Percentiles rank a stretch among this genome's conserved stretches.
Evolutionary conservation across 768 basidiomycete species (phyloP).

Genomic region (Mycena amicta): DNA sequence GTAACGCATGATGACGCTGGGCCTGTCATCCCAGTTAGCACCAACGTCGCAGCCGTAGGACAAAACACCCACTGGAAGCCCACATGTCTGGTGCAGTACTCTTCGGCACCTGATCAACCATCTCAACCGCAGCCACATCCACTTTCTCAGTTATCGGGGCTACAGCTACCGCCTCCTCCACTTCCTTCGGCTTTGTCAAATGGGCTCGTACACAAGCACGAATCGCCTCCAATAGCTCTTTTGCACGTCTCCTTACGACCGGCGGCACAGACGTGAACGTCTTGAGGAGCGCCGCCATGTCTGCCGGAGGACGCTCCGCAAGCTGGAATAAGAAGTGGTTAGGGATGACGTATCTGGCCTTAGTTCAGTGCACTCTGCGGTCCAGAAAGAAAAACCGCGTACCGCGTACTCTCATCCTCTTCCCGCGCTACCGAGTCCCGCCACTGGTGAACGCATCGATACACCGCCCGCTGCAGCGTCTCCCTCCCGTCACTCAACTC

Average conservation of each 20-base stretch:
- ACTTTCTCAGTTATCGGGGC: conserved; percentile 8
- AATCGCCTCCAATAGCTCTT: conserved; percentile 68
- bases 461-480: conserved; percentile 61
- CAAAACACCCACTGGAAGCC: conserved; percentile 29
- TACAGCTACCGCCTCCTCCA: conserved; percentile 7
- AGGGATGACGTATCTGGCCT: conserved; percentile 65
- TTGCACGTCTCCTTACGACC: conserved; percentile 61
- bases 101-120: neutral
- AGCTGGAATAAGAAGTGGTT: conserved; percentile 76
- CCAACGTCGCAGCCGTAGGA: neutral
- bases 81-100: conserved; percentile 27
- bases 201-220: conserved; percentile 46
- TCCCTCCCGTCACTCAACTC: conserved; percentile 38
- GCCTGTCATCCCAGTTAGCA: neutral
- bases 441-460: conserved; percentile 78
- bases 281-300: conserved; percentile 63
- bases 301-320: conserved; percentile 69
- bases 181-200: conserved; percentile 16
- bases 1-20: conserved; percentile 20
- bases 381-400: conserved; percentile 25
- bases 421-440: conserved; percentile 75
- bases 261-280: conserved; percentile 62
- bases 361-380: conserved; percentile 1
- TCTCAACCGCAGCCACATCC: conserved; percentile 14
- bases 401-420: conserved; percentile 87